Conservation (phyloP, 352 stramenopile genomes). For the Phytophthora pinifolia region DNA sequence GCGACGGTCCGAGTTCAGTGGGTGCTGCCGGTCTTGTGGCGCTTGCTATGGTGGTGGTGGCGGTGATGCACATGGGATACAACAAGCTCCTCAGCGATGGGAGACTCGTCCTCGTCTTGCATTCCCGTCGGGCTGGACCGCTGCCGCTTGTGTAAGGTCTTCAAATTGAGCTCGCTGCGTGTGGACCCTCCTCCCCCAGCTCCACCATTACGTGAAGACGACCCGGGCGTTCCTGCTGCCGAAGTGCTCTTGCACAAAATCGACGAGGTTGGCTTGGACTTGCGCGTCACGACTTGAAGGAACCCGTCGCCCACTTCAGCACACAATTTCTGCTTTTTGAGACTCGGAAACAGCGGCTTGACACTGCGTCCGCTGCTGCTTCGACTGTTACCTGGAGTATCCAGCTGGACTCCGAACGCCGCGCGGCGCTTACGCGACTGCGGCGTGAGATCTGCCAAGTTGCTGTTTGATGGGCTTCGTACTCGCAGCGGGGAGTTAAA, state of each 20-base stretch:
- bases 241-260: conserved; percentile 14
- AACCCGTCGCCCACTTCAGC: conserved; percentile 41
- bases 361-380: conserved; percentile 19
- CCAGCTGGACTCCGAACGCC: conserved; percentile 20
- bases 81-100: conserved; percentile 40
- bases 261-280: conserved; percentile 31
- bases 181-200: conserved; percentile 13
- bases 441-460: conserved; percentile 28
- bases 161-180: conserved; percentile 22
- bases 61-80: conserved; percentile 33
- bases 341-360: conserved; percentile 42
- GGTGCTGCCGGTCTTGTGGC: conserved; percentile 39
- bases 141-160: conserved; percentile 50
- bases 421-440: conserved; percentile 39
- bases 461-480: conserved; percentile 24
- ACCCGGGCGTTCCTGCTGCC: conserved; percentile 13
- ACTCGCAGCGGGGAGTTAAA: conserved; percentile 24
- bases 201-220: conserved; percentile 9
- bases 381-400: conserved; percentile 15
- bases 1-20: conserved; percentile 17
- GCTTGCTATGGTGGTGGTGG: conserved; percentile 47
- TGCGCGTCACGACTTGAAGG: conserved; percentile 40
- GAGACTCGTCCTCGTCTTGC: conserved; percentile 38
- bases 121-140: conserved; percentile 32
- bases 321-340: conserved; percentile 60